Evolutionary conservation across 108 stramenopile species (phyloP).

Genomic region (Epipyxis sp.): DNA sequence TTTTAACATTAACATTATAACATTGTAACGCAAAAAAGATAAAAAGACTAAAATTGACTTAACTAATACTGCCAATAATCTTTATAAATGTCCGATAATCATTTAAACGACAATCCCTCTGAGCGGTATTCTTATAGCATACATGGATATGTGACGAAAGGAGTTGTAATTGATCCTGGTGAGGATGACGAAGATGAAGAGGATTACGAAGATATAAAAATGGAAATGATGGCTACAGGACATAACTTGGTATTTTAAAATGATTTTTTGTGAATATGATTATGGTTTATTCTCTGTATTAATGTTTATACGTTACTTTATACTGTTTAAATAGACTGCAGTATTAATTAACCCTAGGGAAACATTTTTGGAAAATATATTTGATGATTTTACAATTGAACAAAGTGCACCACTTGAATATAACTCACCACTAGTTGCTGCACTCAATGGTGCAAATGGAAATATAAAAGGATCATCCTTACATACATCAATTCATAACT

Average conservation of each 20-base stretch:
- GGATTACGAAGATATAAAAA: conserved; percentile 22
- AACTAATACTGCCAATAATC: no score
- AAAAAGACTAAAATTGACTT: no score
- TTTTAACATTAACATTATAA: no score
- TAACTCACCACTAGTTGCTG: background rate
- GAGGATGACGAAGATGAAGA: no score
- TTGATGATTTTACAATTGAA: conserved; percentile 16
- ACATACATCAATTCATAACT: background rate
- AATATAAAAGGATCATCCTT: no score
- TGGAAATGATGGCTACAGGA: background rate
- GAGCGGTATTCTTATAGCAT: no score
- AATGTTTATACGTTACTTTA: background rate
- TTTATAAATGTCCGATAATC: no score
- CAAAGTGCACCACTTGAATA: conserved; percentile 17
- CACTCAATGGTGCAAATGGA: no score
- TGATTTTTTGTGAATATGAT: background rate
- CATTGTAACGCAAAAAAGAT: no score
- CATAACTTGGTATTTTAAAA: conserved; percentile 19
- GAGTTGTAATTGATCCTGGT: no score
- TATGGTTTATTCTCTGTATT: background rate
- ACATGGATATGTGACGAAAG: no score
- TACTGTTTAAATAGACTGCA: conserved; percentile 17
- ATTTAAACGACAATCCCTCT: no score
- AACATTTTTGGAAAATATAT: conserved; percentile 17
- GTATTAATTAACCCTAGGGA: conserved; percentile 29